Evolutionary conservation across 768 basidiomycete species (phyloP).

Genomic region (Termitomyces sp.): DNA sequence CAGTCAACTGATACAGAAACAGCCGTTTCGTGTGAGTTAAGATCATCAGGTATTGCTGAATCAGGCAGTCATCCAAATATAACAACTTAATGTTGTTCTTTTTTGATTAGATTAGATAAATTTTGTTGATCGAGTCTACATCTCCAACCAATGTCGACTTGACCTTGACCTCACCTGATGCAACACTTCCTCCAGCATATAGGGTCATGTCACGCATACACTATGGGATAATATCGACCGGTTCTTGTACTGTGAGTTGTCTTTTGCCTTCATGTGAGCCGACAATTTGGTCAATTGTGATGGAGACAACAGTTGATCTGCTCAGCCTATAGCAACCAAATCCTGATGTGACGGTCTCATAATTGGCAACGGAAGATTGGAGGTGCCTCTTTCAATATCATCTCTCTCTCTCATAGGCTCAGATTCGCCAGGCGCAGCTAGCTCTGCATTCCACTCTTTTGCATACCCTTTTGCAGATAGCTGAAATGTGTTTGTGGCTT

Average conservation of each 20-base stretch:
- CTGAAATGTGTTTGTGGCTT: constrained; percentile 9
- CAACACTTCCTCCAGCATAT: neutral
- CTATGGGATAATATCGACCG: neutral
- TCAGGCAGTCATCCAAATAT: neutral
- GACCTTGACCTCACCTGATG: neutral
- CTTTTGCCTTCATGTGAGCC: neutral
- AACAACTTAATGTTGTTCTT: neutral
- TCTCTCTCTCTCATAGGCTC: constrained; percentile 14
- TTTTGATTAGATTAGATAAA: neutral
- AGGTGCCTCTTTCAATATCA: neutral
- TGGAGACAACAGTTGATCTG: neutral
- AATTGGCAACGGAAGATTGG: constrained; percentile 3
- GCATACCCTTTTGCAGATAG: constrained; percentile 11
- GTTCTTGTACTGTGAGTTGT: neutral
- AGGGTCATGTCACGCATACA: neutral
- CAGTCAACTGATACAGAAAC: neutral
- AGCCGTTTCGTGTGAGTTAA: neutral
- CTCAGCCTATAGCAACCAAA: constrained; percentile 5
- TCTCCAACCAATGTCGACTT: neutral
- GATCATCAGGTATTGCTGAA: neutral
- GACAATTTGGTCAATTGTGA: neutral
- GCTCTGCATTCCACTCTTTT: constrained; percentile 46
- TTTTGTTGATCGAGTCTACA: neutral
- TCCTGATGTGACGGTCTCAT: constrained; percentile 1
- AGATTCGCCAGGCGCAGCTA: constrained; percentile 29